A percentile compares a stretch with the other conserved stretches of the same genome.
phyloP scores from a whole-genome alignment of 768 basidiomycete genomes.

The Boletus tomentosulus region DNA sequence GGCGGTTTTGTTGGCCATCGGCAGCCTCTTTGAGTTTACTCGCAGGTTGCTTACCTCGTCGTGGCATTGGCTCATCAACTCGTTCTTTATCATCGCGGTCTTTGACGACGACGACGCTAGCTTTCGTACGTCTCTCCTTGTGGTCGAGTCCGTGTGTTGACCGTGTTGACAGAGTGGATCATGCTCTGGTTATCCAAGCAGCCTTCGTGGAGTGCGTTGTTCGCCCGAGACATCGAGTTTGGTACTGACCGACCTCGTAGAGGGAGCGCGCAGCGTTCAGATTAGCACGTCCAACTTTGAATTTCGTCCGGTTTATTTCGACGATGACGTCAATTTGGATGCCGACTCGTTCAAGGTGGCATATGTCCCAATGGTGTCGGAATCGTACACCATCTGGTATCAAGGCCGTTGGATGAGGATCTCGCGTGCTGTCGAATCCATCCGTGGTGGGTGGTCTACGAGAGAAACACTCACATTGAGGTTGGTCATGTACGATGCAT shows the following conservation, averaged over 20 bases:
- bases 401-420: slow-evolving; percentile 30
- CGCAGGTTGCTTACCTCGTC: slow-evolving; percentile 43
- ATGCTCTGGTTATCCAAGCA: slow-evolving; percentile 65
- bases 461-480: slow-evolving; percentile 24
- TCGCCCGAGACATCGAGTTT: background rate
- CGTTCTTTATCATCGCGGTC: slow-evolving; percentile 59
- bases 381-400: slow-evolving; percentile 34
- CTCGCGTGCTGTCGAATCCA: slow-evolving; percentile 19
- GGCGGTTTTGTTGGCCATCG: slow-evolving; percentile 58
- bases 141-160: background rate
- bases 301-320: slow-evolving; percentile 23
- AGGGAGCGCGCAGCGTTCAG: slow-evolving; percentile 46
- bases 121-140: slow-evolving; percentile 41
- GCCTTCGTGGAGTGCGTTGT: slow-evolving; percentile 51
- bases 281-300: slow-evolving; percentile 43
- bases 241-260: slow-evolving; percentile 9
- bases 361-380: slow-evolving; percentile 32
- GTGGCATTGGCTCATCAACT: slow-evolving; percentile 44
- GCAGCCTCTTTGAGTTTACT: slow-evolving; percentile 55
- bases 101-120: slow-evolving; percentile 57
- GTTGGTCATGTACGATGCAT: slow-evolving; percentile 2
- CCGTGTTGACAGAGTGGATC: slow-evolving; percentile 53
- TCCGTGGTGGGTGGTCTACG: slow-evolving; percentile 13
- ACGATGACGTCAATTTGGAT: slow-evolving; percentile 20
- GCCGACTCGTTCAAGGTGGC: slow-evolving; percentile 27